Base-by-base conservation (phyloP, 768 basidiomycete genomes). In the Suillus ampliporus region DNA sequence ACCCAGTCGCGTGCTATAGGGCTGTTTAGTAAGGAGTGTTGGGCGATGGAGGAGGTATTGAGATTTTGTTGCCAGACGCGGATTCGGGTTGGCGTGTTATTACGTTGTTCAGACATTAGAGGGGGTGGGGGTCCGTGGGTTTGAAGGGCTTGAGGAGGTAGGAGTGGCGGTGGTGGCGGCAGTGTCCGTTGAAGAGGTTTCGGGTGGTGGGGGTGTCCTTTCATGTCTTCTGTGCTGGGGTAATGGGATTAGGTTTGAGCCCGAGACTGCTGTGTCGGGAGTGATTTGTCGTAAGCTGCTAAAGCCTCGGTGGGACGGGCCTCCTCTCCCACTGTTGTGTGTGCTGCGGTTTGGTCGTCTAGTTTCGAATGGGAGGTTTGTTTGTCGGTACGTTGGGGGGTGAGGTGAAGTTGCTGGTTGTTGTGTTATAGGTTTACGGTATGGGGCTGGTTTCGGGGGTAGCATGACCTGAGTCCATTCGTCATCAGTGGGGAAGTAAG, bases 121-220 rank as follows among this genome's bases (percentile, higher is more conserved):
- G 15, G 59, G 78, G 80, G 54, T 80, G 78, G 8, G 41, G 71
- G 0, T 57, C 34, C 0, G 80, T 78, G 8, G 82, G 68, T 3
- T 80, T 62, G 0, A n/a, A n/a, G n/a, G n/a, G n/a, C n/a, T 71
- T 28, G 35, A 76, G 66, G 3, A 64, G 35, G 17, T 64, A 82
- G 79, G 1, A 69, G 60, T 13, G 73, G 26, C n/a, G 58, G 56
- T 1, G 64, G 54, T 8, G 79, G 44, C 19, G 73, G 67, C 15
- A 70, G 66, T 3, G 6, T 31, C 6, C 31, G 31, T 31, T 31
- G 31, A 6, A 31, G 31, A 31, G 6, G 31, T 31, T 3, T n/a
- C 31, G 3, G 31, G 31, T 31, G 31, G 31, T 31, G 31, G 31
- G 3, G 31, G 6, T 31, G 31, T n/a, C n/a, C n/a, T n/a, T n/a